A percentile compares a stretch with the other conserved stretches of the same genome.
phyloP scores from a whole-genome alignment of 495 filamentous ascomycete species.

The Bacidia rubella region DNA sequence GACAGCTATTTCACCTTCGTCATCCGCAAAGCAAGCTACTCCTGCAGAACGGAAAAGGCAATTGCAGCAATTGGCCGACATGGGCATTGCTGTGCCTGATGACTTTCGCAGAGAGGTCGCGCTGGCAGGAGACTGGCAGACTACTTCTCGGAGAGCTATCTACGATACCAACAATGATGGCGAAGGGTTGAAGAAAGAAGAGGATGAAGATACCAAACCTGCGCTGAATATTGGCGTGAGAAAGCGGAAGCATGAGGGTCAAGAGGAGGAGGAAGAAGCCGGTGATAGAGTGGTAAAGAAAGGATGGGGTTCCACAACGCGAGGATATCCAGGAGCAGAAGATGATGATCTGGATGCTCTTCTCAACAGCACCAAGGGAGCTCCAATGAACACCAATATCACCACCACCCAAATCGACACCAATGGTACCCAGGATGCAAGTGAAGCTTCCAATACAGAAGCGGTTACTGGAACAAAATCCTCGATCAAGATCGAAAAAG shows the following conservation, averaged over 20 bases:
- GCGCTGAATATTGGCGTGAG: constrained; percentile 37
- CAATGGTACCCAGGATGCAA: no score
- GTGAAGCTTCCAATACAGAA: no score
- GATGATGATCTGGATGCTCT: constrained; percentile 60
- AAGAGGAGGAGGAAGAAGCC: constrained; percentile 49
- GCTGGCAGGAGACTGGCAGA: constrained; percentile 83
- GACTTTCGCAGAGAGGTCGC: constrained; percentile 69
- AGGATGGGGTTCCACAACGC: constrained; percentile 63
- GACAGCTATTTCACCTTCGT: constrained; percentile 11
- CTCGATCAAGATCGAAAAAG: no score
- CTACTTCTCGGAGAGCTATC: constrained; percentile 43
- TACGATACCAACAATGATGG: constrained; percentile 7
- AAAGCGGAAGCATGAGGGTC: constrained; percentile 54
- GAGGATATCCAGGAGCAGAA: constrained; percentile 43
- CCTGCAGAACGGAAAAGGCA: constrained; percentile 67
- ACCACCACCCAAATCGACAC: background rate
- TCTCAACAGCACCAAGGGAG: constrained; percentile 28
- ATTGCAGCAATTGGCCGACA: constrained; percentile 69
- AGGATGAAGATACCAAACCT: constrained; percentile 27
- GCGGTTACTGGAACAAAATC: no score
- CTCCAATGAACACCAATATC: constrained; percentile 22
- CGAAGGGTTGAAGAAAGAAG: constrained; percentile 25
- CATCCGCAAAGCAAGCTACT: constrained; percentile 28
- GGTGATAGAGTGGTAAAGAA: constrained; percentile 48
- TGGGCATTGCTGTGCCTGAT: constrained; percentile 78